Conservation (phyloP, 1,284 basidiomycete species). For the Tylopilus sp. region DNA sequence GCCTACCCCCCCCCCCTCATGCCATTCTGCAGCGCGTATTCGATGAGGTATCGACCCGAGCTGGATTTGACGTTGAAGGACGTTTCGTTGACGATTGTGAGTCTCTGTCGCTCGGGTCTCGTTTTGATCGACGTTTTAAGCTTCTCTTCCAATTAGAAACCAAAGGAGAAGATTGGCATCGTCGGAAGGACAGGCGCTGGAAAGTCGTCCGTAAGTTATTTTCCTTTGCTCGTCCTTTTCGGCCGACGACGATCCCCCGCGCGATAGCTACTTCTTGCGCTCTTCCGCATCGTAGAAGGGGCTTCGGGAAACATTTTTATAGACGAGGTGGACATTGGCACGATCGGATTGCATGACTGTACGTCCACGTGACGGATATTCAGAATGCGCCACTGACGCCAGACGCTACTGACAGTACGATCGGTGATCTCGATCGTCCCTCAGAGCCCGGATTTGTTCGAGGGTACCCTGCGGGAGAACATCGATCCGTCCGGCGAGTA, state of each 20-base stretch:
- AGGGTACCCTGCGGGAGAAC: slow-evolving; percentile 83
- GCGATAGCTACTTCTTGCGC: slow-evolving; percentile 52
- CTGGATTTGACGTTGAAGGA: slow-evolving; percentile 76
- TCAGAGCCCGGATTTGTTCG: slow-evolving; percentile 78
- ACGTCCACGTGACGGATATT: slow-evolving; percentile 24
- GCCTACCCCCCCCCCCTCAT: neutral
- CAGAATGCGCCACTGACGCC: neutral
- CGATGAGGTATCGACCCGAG: slow-evolving; percentile 79
- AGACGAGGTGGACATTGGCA: slow-evolving; percentile 81
- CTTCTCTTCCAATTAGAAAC: slow-evolving; percentile 40
- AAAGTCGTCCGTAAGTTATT: slow-evolving; percentile 70
- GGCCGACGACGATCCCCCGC: neutral
- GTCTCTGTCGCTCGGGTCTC: slow-evolving; percentile 14
- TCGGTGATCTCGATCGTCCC: slow-evolving; percentile 87
- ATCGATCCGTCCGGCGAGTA: slow-evolving; percentile 74
- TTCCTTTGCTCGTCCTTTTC: neutral
- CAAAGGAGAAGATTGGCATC: slow-evolving; percentile 81
- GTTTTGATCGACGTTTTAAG: slow-evolving; percentile 4
- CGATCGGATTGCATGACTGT: slow-evolving; percentile 80
- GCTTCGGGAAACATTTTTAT: slow-evolving; percentile 75
- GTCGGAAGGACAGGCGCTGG: slow-evolving; percentile 92
- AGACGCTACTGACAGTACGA: slow-evolving; percentile 47
- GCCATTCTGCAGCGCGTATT: slow-evolving; percentile 55
- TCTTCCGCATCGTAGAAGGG: slow-evolving; percentile 85
- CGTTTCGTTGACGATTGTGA: slow-evolving; percentile 64